Evolutionary conservation across 768 basidiomycete species (phyloP), one percentile per base, ranked within the genome.

Genomic region (Sistotremastrum suecicum): DNA sequence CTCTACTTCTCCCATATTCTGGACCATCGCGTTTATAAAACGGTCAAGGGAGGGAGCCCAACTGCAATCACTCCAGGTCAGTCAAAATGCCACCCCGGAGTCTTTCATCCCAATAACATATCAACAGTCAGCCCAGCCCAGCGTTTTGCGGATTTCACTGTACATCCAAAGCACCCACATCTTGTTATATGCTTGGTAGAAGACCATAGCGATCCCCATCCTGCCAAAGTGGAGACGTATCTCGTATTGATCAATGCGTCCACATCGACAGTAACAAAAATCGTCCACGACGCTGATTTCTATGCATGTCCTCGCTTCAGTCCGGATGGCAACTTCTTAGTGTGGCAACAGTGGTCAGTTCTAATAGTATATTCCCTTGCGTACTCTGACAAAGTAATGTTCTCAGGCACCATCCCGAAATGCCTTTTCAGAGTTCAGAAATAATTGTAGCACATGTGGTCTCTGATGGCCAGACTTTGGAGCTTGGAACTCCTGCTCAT

Each of bases 371-470:
- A 20, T 20, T 42, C 30, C n/a, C 3, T 9, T 5, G 12, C 11
- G 8, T 31, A n/a, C 29, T 3, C 6, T 9, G 41, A 41, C 3
- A 41, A 11, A 20, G 9, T 9, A 11, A 32, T 20, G 20, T 31
- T 30, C 11, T 5, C n/a, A 42, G 41, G 41, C 46, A 48, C 41
- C 47, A 37, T 6, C 64, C 64, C 3, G 52, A 61, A 46, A 63
- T 65, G 61, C 64, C 64, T 0, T 65, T 60, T 60, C 60, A 65
- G 45, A 56, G 52, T 2, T 38, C 51, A 5, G 46, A 56, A 45
- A 51, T 63, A 9, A 53, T 46, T 44, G 43, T 56, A 30, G 58
- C 53, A 4, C 5, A 45, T 3, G 45, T 61, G 5, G 41, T 34
- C 20, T 35, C 39, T 12, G 38, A 11, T 5, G 48, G 47, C 9